These are phyloP conservation scores for Filosporella fistucella DNA, from an alignment of 495 filamentous ascomycete genomes.

Conservation along the genomic window DNA sequence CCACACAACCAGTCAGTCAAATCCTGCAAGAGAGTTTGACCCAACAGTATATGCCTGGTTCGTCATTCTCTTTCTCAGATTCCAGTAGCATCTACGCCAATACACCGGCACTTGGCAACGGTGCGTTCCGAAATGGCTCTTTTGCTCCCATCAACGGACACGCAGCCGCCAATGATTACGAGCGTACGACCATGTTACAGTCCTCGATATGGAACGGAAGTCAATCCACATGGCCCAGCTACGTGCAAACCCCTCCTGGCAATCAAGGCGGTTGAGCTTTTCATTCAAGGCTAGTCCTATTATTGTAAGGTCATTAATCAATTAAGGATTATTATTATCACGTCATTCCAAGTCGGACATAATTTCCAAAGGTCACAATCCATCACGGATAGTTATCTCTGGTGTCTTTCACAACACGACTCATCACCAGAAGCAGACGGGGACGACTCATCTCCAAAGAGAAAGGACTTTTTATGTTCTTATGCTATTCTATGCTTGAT, in stretches of 20 bases:
- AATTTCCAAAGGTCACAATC: neutral
- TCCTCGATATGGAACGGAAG: conserved; percentile 17
- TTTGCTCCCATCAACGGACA: neutral
- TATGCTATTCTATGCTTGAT: conserved; percentile 20
- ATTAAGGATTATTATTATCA: neutral
- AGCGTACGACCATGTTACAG: conserved; percentile 15
- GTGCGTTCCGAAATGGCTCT: conserved; percentile 4
- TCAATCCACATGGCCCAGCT: conserved; percentile 3
- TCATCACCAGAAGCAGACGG: too few relatives aligned
- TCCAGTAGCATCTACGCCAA: conserved; percentile 32
- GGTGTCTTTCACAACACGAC: too few relatives aligned
- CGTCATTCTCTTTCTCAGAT: conserved; percentile 26
- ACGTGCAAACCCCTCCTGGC: conserved; percentile 18
- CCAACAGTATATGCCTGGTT: conserved; percentile 12
- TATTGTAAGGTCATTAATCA: neutral
- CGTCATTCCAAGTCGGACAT: neutral
- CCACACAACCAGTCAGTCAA: conserved; percentile 10
- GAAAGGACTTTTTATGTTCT: neutral
- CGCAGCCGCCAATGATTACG: conserved; percentile 12
- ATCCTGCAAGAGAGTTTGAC: conserved; percentile 14
- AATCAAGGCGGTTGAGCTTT: conserved; percentile 23
- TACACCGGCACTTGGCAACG: conserved; percentile 21
- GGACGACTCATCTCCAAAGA: too few relatives aligned
- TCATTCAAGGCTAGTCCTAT: neutral
- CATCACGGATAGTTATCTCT: neutral